Base-by-base conservation (phyloP, 2,329 filamentous ascomycete species). In the Zymoseptoria tritici region DNA sequence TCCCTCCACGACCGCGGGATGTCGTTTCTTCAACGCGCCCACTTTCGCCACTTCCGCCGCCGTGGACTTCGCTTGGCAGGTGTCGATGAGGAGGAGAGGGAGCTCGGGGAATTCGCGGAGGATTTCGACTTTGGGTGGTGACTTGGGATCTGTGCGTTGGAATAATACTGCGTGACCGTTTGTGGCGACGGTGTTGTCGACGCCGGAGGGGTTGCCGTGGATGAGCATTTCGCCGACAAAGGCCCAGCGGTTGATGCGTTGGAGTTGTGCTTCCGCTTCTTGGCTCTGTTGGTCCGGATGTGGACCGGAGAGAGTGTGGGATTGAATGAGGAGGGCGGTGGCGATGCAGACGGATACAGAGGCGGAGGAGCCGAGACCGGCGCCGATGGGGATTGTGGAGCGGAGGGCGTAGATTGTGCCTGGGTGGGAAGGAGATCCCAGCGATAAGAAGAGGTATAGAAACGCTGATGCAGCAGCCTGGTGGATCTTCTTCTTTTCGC, bases 201-300 rank as follows among this genome's bases (percentile, higher is more conserved):
- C 90, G 0, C 94, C 94, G 0, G 91, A 96, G 0, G 94, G 94
- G 71, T 96, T 97, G 46, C 93, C 94, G 72, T 99, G 94, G 64
- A 97, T 97, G 76, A 91, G 94, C 85, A 97, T 89, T 74, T 99
- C 94, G 22, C 89, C 89, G 0, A 99, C 94, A 74, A 97, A 97
- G 0, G 94, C 92, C 94, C 95, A 99, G 62, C 89, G 84, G 75
- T 99, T 99, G 77, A 99, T 97, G 64, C 93, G 86, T 77, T 97
- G 92, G 29, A 97, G 83, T 73, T 99, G 93, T 51, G 91, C 76
- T 61, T 89, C 86, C n/a, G 90, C 90, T 76, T 99, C 94, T 57
- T 91, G 86, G 0, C 85, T 77, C 3, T 91, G 90, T 74, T 97
- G 93, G 69, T 97, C 93, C 0, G 90, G 89, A 72, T 97, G 93